Evolutionary conservation across 2,329 filamentous ascomycete genomes (phyloP), one percentile per base, ranked within the genome.

Genomic region (Westerdykella ornata): DNA sequence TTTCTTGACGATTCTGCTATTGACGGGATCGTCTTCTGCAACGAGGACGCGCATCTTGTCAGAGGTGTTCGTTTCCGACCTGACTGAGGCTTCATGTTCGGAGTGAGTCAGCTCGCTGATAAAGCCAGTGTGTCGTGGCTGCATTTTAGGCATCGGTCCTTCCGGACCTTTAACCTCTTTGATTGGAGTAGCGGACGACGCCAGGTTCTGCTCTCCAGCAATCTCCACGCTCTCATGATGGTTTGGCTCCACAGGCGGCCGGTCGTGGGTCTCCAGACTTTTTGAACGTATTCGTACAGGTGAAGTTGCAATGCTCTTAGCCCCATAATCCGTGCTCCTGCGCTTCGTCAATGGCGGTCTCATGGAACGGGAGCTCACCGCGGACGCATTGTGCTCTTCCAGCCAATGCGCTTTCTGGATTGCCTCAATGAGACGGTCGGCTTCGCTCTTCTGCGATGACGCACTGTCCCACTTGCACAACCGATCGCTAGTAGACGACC

Each of bases 11-110:
- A 94, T 85, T 44, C 81, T 84, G 65, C 85, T 85, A 53, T 94
- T 94, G 52, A 94, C 81, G 0, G 87, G 86, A 53, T 94, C 88
- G 51, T 95, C 88, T 57, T 94, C 88, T 0, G 88, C 88, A 28
- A 94, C 79, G 16, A 94, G 71, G 2, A 94, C 79, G 14, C 76
- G 73, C 49, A 88, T 70, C 29, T 75, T 65, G 2, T 72, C 63
- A 1, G 68, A 15, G 4, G 5, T 4, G 4, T 33, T 33, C 16
- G 30, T 33, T 15, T 33, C 3, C 5, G n/a, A 33, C 5, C 14
- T 17, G n/a, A n/a, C 30, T 13, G n/a, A 33, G 7, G 48, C 39
- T 19, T 52, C 47, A 13, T 54, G 35, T n/a, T 31, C 31, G 3
- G 48, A 28, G 11, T 39, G 18, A 6, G 44, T 39, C 6, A 54